Conservation (phyloP, 2,329 filamentous ascomycete species). For the Monosporascus sp. region DNA sequence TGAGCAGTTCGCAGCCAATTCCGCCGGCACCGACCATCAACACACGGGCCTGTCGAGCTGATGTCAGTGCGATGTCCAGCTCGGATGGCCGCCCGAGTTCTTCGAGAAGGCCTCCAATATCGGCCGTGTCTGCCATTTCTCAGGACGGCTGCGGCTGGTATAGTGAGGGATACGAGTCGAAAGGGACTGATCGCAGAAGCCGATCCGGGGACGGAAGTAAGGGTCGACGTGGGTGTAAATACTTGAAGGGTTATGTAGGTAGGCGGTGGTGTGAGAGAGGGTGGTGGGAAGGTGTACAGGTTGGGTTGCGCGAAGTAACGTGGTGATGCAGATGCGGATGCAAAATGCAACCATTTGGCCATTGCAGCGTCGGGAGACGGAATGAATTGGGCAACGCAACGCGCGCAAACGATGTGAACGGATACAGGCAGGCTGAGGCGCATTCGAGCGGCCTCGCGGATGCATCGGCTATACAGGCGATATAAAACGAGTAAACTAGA, state of each 20-base stretch:
- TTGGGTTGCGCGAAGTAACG: no score
- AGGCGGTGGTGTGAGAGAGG: no score
- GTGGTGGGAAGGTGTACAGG: no score
- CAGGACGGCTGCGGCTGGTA: not conserved
- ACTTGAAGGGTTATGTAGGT: no score
- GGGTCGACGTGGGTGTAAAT: no score
- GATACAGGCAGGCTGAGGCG: not conserved
- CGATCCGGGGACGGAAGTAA: no score
- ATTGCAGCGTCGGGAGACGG: not conserved
- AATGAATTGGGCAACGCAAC: not conserved
- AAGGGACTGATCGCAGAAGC: no score
- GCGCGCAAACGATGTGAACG: constrained; percentile 4
- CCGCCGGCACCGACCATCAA: constrained; percentile 95
- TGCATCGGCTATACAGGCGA: not conserved
- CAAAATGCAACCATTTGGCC: not conserved
- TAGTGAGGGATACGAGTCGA: not conserved
- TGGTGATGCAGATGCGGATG: not conserved
- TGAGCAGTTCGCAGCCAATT: constrained; percentile 95
- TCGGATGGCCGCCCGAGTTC: not conserved
- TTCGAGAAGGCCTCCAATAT: not conserved
- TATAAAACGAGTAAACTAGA: not conserved
- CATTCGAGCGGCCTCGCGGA: not conserved
- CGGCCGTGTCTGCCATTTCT: not conserved
- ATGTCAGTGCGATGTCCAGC: constrained; percentile 26
- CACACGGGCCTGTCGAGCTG: constrained; percentile 62